These are phyloP conservation scores for Tribonema minus DNA, from an alignment of 108 stramenopile genomes.

Conservation along the genomic window DNA sequence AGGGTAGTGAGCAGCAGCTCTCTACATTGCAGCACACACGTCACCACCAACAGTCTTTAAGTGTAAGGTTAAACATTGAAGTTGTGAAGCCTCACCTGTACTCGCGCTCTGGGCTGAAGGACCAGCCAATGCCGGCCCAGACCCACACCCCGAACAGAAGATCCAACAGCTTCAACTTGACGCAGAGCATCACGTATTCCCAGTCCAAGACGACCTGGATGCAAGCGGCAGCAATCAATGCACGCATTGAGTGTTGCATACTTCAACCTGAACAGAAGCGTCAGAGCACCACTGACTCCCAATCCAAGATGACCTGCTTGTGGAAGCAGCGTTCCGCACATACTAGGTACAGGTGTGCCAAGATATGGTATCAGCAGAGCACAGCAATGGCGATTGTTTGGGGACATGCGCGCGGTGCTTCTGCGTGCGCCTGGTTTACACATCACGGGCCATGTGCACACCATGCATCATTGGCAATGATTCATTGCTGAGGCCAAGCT, in stretches of 20 bases:
- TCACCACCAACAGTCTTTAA: no score
- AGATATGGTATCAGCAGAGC: not conserved
- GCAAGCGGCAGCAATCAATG: not conserved
- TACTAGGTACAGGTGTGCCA: not conserved
- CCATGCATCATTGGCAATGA: no score
- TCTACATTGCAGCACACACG: no score
- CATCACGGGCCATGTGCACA: slow-evolving; percentile 22
- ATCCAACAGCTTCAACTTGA: slow-evolving; percentile 28
- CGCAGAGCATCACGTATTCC: slow-evolving; percentile 43
- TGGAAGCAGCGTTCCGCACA: not conserved
- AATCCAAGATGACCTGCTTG: not conserved
- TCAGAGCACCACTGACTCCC: not conserved
- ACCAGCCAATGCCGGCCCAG: slow-evolving; percentile 37
- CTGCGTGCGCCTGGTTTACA: not conserved
- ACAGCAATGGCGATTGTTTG: not conserved
- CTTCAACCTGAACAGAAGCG: not conserved
- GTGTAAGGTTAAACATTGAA: no score
- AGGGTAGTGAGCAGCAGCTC: no score
- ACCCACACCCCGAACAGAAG: slow-evolving; percentile 27
- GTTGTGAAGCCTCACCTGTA: no score
- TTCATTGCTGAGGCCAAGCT: no score
- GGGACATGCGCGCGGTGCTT: slow-evolving; percentile 26
- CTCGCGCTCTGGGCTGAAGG: no score
- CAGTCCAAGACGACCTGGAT: slow-evolving; percentile 27
- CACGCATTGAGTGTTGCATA: not conserved